Evolutionary conservation across 176 grass and related monocot genomes (phyloP), one percentile per base, ranked within the genome.

Genomic region (Aegilops umbellulata): DNA sequence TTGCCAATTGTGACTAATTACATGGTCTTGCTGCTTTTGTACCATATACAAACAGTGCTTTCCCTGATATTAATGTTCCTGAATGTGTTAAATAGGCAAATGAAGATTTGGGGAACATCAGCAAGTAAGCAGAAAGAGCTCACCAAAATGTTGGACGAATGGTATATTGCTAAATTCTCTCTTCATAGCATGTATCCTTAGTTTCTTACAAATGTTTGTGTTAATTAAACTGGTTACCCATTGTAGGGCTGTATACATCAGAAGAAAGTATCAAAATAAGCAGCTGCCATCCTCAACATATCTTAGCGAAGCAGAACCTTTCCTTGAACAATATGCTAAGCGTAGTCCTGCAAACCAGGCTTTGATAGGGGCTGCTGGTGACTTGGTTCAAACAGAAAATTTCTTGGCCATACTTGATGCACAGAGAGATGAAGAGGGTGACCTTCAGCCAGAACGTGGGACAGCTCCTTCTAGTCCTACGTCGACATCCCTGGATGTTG

Each of bases 91-190:
- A 64, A 64, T 81, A 98, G 93, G 86, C 96, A 95, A 79, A 94
- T 98, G 96, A 91, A 92, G 83, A 95, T 39, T 68, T 98, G 93
- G 93, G 93, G 96, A 82, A 98, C 91, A 85, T 98, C 93, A 89
- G 58, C 85, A 39, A 87, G 81, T 65, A 98, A 92, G 84, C 93
- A 98, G 87, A 94, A 67, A 83, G 88, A 98, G 53, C 93, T 98
- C 86, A 86, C 86, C 81, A 94, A 95, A 95, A 92, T 98, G 96
- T 86, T 98, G 91, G 96, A 98, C 30, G 93, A 98, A 93, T 98
- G 93, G 96, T 98, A 98, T 88, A 63, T 83, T 71, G 20, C 32
- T 66, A 77, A 29, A 76, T 80, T 42, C 27, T 81, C 23, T 87
- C 69, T 84, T 79, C 16, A 69, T 39, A 67, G 34, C 6, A 55